phyloP scores from a whole-genome alignment of 768 basidiomycete genomes.

The Lentinus brumalis region DNA sequence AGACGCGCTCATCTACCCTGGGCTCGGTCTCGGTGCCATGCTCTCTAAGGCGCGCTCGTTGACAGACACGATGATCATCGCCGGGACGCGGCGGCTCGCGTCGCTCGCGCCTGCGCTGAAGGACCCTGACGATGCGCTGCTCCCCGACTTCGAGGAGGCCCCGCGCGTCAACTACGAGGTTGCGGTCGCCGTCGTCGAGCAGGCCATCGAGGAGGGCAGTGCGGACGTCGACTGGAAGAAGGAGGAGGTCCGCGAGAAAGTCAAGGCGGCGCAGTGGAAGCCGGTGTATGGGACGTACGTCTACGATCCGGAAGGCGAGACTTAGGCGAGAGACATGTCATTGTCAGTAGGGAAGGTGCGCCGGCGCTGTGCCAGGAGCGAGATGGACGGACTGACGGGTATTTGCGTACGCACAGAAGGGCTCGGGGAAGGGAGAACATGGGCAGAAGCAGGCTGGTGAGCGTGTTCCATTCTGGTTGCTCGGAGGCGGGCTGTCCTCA shows the following conservation, averaged over 20 bases:
- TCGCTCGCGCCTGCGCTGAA: constrained; percentile 72
- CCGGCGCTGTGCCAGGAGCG: background rate
- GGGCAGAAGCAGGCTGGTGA: background rate
- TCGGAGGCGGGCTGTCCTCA: background rate
- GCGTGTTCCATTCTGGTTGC: constrained; percentile 12
- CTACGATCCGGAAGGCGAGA: constrained; percentile 57
- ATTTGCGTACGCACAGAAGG: background rate
- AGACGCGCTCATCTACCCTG: constrained; percentile 84
- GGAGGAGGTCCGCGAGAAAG: constrained; percentile 54
- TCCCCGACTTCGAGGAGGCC: constrained; percentile 78
- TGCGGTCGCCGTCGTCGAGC: constrained; percentile 78
- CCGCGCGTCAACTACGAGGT: constrained; percentile 77
- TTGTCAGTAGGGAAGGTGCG: background rate
- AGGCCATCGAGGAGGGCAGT: constrained; percentile 72
- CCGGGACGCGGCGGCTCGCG: constrained; percentile 75
- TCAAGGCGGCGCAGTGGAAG: constrained; percentile 57
- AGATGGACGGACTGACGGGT: background rate
- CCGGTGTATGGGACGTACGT: constrained; percentile 66
- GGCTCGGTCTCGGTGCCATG: constrained; percentile 81
- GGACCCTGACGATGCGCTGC: constrained; percentile 70
- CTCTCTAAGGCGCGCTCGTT: constrained; percentile 61
- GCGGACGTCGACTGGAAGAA: constrained; percentile 51
- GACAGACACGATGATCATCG: constrained; percentile 85
- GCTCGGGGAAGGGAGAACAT: background rate
- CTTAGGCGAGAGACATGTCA: constrained; percentile 4